These are phyloP conservation scores for Ceratocystis alfenasii DNA, from an alignment of 2,329 filamentous ascomycete genomes.

Conservation along the genomic window DNA sequence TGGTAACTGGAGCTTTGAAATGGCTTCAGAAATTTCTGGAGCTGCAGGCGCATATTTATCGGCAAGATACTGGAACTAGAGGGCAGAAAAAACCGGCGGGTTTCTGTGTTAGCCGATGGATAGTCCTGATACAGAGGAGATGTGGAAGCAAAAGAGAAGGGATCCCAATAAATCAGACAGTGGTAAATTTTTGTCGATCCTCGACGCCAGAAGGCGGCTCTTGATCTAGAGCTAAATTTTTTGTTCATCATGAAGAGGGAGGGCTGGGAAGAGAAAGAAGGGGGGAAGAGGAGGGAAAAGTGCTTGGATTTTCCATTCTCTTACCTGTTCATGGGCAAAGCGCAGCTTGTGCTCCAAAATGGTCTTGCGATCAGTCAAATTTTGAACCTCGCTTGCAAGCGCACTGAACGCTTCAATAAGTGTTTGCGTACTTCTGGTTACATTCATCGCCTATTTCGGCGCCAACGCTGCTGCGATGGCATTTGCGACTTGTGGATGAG, in stretches of 20 bases:
- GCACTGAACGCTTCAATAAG: slow-evolving; percentile 53
- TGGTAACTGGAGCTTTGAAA: slow-evolving; percentile 55
- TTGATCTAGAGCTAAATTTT: slow-evolving; percentile 72
- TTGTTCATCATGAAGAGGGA: slow-evolving; percentile 33
- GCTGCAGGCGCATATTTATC: slow-evolving; percentile 56
- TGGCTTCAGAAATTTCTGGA: slow-evolving; percentile 53
- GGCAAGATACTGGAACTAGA: slow-evolving; percentile 51
- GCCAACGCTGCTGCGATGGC: slow-evolving; percentile 22
- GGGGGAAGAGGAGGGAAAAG: background rate
- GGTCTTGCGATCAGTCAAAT: slow-evolving; percentile 50
- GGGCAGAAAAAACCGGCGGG: background rate
- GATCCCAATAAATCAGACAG: slow-evolving; percentile 30
- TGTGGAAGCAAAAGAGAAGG: slow-evolving; percentile 15
- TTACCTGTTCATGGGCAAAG: slow-evolving; percentile 55
- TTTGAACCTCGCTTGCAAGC: slow-evolving; percentile 53
- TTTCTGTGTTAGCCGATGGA: slow-evolving; percentile 14
- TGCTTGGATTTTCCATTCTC: slow-evolving; percentile 23
- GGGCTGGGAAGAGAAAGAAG: slow-evolving; percentile 16
- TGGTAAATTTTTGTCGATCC: slow-evolving; percentile 48
- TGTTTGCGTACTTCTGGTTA: slow-evolving; percentile 35
- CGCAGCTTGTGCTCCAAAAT: slow-evolving; percentile 55
- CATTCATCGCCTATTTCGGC: slow-evolving; percentile 22
- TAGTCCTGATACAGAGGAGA: background rate
- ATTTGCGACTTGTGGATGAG: slow-evolving; percentile 12
- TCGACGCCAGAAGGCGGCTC: slow-evolving; percentile 46